Evolutionary conservation across 176 grass and related monocot genomes (phyloP), one percentile per base, ranked within the genome.

Genomic region (Rhynchospora breviuscula): DNA sequence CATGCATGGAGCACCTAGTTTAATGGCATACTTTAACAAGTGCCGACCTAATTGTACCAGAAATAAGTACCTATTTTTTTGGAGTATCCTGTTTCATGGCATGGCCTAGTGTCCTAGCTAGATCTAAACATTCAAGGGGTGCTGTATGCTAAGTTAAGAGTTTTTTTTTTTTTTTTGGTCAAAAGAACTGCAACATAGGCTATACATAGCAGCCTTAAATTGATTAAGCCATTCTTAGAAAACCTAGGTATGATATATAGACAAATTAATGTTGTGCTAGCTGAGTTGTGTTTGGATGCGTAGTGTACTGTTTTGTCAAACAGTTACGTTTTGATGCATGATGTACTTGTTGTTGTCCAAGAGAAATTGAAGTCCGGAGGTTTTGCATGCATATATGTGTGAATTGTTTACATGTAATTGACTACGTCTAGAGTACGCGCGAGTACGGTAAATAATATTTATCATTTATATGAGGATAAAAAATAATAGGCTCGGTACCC

Each of bases 1-100:
- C 71, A 75, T 75, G 8, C 0, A 33, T 67, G 70, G 45, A 74
- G 44, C 19, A 49, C 21, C 8, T 21, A 73, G 35, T 45, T 35
- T 46, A 45, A 40, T 45, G 35, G 35, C 43, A 46, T 29, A 35
- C 67, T 19, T 75, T 75, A 7, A 75, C 21, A 74, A 53, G 5
- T 75, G 47, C 47, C 47, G 19, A 75, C 47, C 47, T 29, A 53
- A 53, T 73, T 48, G 45, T 73, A 73, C 69, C 69, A 23, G 21
- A 10, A 49, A 19, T 73, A 75, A 75, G 71, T 53, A 75, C 71
- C 47, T 31, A 69, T 75, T 22, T 75, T 53, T 75, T 29, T 53
- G 46, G 22, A 22, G 21, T 53, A 29, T 47, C 47, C 47, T 48
- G 51, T 46, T 75, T 75, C 21, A 25, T 29, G 71, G 71, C 71